Evolutionary conservation across 2,329 filamentous ascomycete genomes (phyloP).

Genomic region (Colletotrichum brevisporum): DNA sequence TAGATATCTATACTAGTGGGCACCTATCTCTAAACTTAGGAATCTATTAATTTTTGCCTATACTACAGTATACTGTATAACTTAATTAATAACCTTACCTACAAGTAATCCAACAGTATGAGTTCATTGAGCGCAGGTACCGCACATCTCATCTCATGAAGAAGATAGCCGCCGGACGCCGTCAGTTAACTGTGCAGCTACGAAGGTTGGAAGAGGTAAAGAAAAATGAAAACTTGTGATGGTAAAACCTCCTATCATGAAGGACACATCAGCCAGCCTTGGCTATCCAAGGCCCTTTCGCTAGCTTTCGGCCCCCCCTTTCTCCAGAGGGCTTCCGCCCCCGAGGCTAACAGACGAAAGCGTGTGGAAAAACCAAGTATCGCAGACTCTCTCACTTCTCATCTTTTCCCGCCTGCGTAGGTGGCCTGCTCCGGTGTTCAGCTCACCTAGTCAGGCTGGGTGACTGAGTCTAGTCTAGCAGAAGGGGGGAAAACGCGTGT

Average conservation of each 20-base stretch:
- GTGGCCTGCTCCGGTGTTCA: background rate
- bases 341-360: background rate
- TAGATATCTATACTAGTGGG: no score
- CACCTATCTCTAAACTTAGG: no score
- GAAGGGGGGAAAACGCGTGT: background rate
- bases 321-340: background rate
- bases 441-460: no score
- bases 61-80: no score
- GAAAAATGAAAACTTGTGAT: slow-evolving; percentile 16
- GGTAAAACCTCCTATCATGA: background rate
- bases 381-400: background rate
- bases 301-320: no score
- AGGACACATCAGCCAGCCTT: background rate
- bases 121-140: background rate
- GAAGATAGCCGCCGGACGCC: slow-evolving; percentile 16
- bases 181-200: slow-evolving; percentile 28
- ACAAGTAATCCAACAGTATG: no score
- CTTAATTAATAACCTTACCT: no score
- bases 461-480: no score
- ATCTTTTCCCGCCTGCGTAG: background rate
- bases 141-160: background rate
- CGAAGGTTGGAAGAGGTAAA: background rate
- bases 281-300: background rate
- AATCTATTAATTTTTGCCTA: no score
- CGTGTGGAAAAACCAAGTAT: slow-evolving; percentile 16